Evolutionary conservation across 495 filamentous ascomycete genomes (phyloP), one percentile per base, ranked within the genome.

Genomic region (Aspergillus diversus): DNA sequence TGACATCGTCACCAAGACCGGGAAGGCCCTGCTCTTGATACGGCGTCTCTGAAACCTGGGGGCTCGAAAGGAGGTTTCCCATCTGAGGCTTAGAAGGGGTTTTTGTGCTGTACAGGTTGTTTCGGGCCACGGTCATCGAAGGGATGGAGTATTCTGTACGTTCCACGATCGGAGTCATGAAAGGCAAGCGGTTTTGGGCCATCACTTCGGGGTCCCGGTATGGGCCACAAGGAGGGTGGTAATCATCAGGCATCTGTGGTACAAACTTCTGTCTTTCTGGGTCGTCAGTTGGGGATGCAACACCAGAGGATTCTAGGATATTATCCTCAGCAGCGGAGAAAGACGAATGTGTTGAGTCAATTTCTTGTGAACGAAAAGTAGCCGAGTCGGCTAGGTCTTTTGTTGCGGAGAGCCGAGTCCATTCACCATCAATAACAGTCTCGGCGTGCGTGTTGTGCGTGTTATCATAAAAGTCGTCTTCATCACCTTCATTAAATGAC

Each of bases 91-190:
- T 86, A 39, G 83, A 91, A 7, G 92, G 93, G 2, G 92, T 95
- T 69, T 93, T 96, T 31, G 84, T 79, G 67, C 79, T 82, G 71
- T 87, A 86, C 52, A 75, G 82, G 77, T 66, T 85, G 80, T 53
- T 86, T 74, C 69, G 80, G 73, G 69, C 78, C 65, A 65, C 79
- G 2, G 89, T 89, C 51, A 84, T 80, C 32, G 89, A 77, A 31
- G 86, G 88, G 21, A 96, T 71, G 0, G 92, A 95, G 21, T 87
- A 90, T 75, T 99, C 95, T 0, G 95, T 99, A 66, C 89, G 89
- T 72, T 99, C 95, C 7, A 94, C 92, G 62, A 99, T 99, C 12
- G 95, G 95, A 1, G 95, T 99, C 95, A 99, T 99, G 74, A 97
- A 97, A 39, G 93, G 95, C 7, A 97, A 80, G 54, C 92, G 88